A percentile compares a stretch with the other conserved stretches of the same genome.
Evolutionary conservation across 2,329 filamentous ascomycete species (phyloP).

Genomic region (Escovopsis sp.): DNA sequence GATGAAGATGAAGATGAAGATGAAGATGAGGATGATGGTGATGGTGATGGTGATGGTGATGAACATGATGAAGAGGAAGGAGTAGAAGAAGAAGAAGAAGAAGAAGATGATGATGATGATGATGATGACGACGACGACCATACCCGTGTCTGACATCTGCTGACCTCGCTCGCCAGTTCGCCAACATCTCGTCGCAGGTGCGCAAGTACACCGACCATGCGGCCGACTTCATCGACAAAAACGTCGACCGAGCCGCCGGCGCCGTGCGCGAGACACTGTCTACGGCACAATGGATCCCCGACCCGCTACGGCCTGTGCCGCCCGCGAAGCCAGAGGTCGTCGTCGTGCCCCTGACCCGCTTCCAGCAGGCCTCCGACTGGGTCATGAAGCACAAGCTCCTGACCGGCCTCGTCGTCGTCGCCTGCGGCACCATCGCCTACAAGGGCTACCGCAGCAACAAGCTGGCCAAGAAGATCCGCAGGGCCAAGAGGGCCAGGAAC

Average conservation of each 20-base stretch:
- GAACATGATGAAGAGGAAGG: no score
- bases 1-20: no score
- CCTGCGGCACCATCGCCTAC: slow-evolving; percentile 50
- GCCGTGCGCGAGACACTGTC: slow-evolving; percentile 55
- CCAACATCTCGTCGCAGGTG: slow-evolving; percentile 46
- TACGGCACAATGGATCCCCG: slow-evolving; percentile 57
- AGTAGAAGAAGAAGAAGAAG: no score
- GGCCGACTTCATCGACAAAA: slow-evolving; percentile 65
- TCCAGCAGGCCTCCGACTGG: slow-evolving; percentile 55
- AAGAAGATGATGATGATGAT: background rate
- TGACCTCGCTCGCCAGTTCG: slow-evolving; percentile 25
- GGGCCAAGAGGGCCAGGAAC: slow-evolving; percentile 65
- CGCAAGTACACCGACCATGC: slow-evolving; percentile 56
- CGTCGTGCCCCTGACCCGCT: slow-evolving; percentile 17
- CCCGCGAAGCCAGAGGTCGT: slow-evolving; percentile 23
- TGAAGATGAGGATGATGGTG: no score
- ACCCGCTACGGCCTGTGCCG: slow-evolving; percentile 47
- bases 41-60: no score
- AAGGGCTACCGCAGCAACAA: slow-evolving; percentile 34
- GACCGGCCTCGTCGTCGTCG: slow-evolving; percentile 55
- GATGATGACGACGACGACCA: background rate
- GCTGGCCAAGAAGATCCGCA: slow-evolving; percentile 50
- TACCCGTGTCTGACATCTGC: background rate
- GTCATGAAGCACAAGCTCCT: slow-evolving; percentile 56
- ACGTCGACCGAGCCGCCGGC: slow-evolving; percentile 63